A percentile compares a stretch with the other conserved stretches of the same genome.
Conservation (phyloP, 768 basidiomycete species). For the Boletus eberwhitei region DNA sequence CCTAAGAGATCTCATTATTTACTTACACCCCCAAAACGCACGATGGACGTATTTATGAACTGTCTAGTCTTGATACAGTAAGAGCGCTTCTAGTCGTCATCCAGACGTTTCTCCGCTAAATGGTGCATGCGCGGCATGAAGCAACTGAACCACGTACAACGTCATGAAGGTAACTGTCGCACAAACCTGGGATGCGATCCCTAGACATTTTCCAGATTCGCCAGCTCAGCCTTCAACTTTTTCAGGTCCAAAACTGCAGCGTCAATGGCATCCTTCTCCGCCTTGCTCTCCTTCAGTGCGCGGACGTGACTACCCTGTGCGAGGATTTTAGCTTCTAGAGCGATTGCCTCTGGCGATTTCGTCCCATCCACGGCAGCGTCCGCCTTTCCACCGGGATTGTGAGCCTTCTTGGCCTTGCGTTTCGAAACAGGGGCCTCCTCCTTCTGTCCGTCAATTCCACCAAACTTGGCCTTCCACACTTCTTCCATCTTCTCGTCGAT, state of each 20-base stretch:
- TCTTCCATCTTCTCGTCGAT: slow-evolving; percentile 91
- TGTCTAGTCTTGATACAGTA: not conserved
- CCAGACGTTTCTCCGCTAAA: not conserved
- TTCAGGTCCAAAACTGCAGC: slow-evolving; percentile 62
- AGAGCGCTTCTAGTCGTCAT: not conserved
- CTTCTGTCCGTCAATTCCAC: slow-evolving; percentile 52
- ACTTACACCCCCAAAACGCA: not conserved
- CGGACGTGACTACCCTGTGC: slow-evolving; percentile 76
- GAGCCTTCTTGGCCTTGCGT: slow-evolving; percentile 55
- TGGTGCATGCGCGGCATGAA: not conserved
- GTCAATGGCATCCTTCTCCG: slow-evolving; percentile 43
- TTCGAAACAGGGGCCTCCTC: slow-evolving; percentile 43
- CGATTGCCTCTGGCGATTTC: slow-evolving; percentile 69
- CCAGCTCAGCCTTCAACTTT: slow-evolving; percentile 58
- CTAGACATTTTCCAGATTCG: slow-evolving; percentile 14
- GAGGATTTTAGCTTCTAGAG: slow-evolving; percentile 69
- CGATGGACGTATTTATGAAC: not conserved
- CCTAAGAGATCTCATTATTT: not conserved
- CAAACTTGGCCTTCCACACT: slow-evolving; percentile 76
- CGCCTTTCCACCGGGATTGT: slow-evolving; percentile 45
- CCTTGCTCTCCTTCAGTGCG: slow-evolving; percentile 51
- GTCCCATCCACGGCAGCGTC: slow-evolving; percentile 44
- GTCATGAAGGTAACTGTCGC: not conserved
- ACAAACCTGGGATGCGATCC: not conserved
- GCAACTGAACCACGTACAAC: not conserved